phyloP scores from a whole-genome alignment of 1,139 yeast species.

The Hyphopichia pseudoburtonii region DNA sequence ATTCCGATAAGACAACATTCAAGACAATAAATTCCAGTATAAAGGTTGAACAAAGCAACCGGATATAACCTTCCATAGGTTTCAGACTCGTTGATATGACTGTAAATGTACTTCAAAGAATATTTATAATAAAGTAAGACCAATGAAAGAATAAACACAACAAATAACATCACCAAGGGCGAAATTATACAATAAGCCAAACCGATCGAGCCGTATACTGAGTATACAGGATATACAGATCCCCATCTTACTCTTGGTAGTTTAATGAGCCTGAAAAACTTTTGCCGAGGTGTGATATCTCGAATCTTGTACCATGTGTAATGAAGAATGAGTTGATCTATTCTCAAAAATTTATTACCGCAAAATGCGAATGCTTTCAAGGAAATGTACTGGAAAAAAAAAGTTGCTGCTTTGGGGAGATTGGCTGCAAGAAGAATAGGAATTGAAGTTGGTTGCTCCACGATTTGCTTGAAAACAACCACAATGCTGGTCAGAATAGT shows the following conservation, averaged over 20 bases:
- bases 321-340: constrained; percentile 45
- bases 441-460: constrained; percentile 70
- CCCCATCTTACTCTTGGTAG: constrained; percentile 68
- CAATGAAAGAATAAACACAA: constrained; percentile 56
- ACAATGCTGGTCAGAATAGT: constrained; percentile 82
- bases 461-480: constrained; percentile 60
- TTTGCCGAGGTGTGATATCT: constrained; percentile 62
- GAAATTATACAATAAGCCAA: constrained; percentile 74
- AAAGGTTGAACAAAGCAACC: constrained; percentile 69
- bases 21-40: constrained; percentile 76
- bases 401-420: constrained; percentile 79
- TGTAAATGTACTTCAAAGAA: constrained; percentile 55
- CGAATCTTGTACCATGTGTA: constrained; percentile 34
- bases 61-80: constrained; percentile 73
- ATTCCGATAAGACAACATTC: constrained; percentile 77
- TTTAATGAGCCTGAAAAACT: constrained; percentile 43
- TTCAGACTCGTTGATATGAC: constrained; percentile 53
- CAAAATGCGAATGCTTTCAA: constrained; percentile 72
- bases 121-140: constrained; percentile 69
- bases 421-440: constrained; percentile 72
- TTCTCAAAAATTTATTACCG: constrained; percentile 64
- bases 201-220: constrained; percentile 76
- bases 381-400: constrained; percentile 72
- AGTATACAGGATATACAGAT: constrained; percentile 68
- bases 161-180: constrained; percentile 69